Evolutionary conservation across 257 asterid species (phyloP), one percentile per base, ranked within the genome.

Genomic region (Prunella vulgaris): DNA sequence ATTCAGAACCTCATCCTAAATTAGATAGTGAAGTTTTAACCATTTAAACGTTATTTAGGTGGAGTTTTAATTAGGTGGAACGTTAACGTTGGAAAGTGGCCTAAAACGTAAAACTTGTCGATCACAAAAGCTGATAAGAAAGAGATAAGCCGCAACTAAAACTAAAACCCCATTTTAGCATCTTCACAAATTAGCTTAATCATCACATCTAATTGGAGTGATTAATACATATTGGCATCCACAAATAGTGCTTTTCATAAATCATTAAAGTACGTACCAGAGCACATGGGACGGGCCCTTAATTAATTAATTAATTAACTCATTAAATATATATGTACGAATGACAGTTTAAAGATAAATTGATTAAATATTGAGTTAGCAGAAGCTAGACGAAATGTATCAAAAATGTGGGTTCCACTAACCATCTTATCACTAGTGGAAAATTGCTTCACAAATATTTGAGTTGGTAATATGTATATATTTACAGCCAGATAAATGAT

Each of bases 241-340:
- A 76, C 74, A 74, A 62, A 37, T 27, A 68, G 32, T 75, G 71
- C 67, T 59, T 64, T 66, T 10, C 70, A 40, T 79, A 75, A 67
- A 75, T 67, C 68, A 66, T 64, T 58, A 74, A 75, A 69, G 66
- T 64, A 28, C 53, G 66, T 64, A 28, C 53, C 65, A 21, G 74
- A 66, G 86, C 87, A 86, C 89, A 86, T 86, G 88, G 87, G 61
- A 64, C 1, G 68, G 87, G 87, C 3, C 82, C 83, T 74, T 79
- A 66, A 64, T 76, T 79, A 66, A 68, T 68, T 69, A 64, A 71
- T 42, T 54, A 64, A 66, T 71, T 38, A 28, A 49, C 21, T 46
- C 49, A 46, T 46, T 68, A 37, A 13, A 62, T 66, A 56, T 60
- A 7, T 5, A 10, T 38, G 12, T 40, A 59, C 35, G 57, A 64